phyloP scores from a whole-genome alignment of 257 asterid genomes.

The Penstemon newberryi region DNA sequence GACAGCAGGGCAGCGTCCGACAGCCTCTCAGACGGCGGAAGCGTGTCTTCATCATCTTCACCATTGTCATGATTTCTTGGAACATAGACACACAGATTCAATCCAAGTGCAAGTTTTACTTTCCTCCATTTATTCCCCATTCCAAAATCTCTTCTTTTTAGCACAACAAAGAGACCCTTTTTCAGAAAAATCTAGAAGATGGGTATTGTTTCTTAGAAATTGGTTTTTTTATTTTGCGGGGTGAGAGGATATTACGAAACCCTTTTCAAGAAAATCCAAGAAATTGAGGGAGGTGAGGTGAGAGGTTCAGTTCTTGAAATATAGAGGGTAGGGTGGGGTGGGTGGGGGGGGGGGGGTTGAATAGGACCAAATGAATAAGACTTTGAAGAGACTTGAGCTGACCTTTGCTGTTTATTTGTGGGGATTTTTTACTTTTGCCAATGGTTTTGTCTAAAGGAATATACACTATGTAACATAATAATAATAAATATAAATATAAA shows the following conservation, averaged over 20 bases:
- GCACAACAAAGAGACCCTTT: conserved; percentile 25
- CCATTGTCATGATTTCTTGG: conserved; percentile 44
- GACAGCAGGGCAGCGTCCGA: conserved; percentile 68
- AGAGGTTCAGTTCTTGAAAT: conserved; percentile 24
- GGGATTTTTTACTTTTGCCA: conserved; percentile 43
- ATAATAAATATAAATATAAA: neutral
- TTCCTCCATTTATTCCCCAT: conserved; percentile 97
- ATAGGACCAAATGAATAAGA: conserved; percentile 33
- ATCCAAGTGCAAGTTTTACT: conserved; percentile 77
- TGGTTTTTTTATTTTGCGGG: conserved; percentile 12
- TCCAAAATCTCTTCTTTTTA: conserved; percentile 9
- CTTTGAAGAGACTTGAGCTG: conserved; percentile 46
- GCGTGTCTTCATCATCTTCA: conserved; percentile 40
- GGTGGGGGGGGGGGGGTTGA: conserved; percentile 32
- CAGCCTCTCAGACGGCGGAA: conserved; percentile 48
- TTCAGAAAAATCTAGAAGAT: conserved; percentile 16
- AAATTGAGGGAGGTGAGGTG: conserved; percentile 18
- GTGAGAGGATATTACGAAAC: neutral
- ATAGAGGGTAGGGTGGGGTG: conserved; percentile 11
- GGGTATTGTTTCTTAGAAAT: conserved; percentile 24
- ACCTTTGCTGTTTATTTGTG: conserved; percentile 46
- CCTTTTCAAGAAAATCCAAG: conserved; percentile 21
- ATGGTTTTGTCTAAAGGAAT: conserved; percentile 23
- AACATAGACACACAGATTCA: conserved; percentile 67
- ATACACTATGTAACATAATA: neutral